Evolutionary conservation across 495 filamentous ascomycete species (phyloP), one percentile per base, ranked within the genome.

Genomic region (Daldinia grandis): DNA sequence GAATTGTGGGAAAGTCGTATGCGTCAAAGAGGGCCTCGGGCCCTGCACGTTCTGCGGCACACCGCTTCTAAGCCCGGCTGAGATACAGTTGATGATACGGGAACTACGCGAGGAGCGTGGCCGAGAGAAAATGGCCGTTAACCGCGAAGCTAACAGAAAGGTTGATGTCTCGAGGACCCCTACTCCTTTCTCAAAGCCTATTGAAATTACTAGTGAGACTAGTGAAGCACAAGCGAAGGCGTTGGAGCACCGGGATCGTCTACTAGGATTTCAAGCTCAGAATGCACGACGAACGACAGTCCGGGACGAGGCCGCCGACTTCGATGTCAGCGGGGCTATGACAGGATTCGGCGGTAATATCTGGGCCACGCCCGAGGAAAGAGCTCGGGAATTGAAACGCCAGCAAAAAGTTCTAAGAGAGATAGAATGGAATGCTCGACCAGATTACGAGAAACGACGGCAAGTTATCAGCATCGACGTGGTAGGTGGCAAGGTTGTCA

Each of bases 1-100:
- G 19, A 89, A 86, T 69, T 99, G 95, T 76, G 95, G 95, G 58
- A 97, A 98, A 78, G 93, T 99, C n/a, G 90, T 98, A 58, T 99
- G 95, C 78, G 88, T 97, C 12, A 92, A 96, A 72, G 93, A 99
- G 75, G 95, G 95, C 1, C 84, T 97, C 3, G 95, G 95, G 1
- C 95, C 95, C 1, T 99, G 95, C 76, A 98, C 95, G 6, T 98
- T 96, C 74, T 99, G 95, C 81, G 85, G 84, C 2, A 82, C 84
- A 2, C 89, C 93, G 0, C 83, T 99, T 7, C 81, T 99, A 2
- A 88, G 85, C 37, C 76, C 85, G 1, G 78, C 84, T 1, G 93
- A 98, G 59, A 85, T 97, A 10, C 90, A 94, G 58, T 84, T 83
- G 56, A 97, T 99, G 89, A 92, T 98, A 50, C 85, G 86, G n/a